Evolutionary conservation across 345 rosid genomes (phyloP).

Genomic region (Dipteronia sinensis): DNA sequence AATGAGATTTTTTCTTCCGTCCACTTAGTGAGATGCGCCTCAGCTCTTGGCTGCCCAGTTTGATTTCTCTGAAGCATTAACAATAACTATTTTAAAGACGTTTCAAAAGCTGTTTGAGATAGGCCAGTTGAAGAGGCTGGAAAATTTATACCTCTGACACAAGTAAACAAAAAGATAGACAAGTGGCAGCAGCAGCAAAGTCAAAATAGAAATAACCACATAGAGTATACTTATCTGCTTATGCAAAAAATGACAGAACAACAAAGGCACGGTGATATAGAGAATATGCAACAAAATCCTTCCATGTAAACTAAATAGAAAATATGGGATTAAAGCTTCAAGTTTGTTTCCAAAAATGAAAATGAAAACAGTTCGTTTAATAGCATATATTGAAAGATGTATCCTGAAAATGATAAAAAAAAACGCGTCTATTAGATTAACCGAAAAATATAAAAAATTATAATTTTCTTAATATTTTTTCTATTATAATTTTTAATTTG

Average conservation of each 20-base stretch:
- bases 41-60: constrained; percentile 55
- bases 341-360: no score
- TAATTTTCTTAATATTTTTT: no score
- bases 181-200: constrained; percentile 59
- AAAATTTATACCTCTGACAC: constrained; percentile 54
- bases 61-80: constrained; percentile 55
- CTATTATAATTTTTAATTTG: no score
- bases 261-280: not conserved
- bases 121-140: not conserved
- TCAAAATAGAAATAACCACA: constrained; percentile 48
- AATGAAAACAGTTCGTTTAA: no score
- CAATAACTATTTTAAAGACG: constrained; percentile 13
- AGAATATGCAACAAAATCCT: not conserved
- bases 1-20: constrained; percentile 54
- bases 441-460: no score
- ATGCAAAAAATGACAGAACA: constrained; percentile 37
- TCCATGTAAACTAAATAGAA: not conserved
- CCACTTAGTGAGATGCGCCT: constrained; percentile 49
- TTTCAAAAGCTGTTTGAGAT: constrained; percentile 1
- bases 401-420: no score
- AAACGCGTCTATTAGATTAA: no score
- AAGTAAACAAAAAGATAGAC: constrained; percentile 60
- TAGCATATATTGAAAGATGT: no score
- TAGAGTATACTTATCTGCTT: constrained; percentile 47
- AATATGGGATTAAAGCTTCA: not conserved